Base-by-base conservation (phyloP, 75 land plant genomes). In the Selaginella moellendorffii region DNA sequence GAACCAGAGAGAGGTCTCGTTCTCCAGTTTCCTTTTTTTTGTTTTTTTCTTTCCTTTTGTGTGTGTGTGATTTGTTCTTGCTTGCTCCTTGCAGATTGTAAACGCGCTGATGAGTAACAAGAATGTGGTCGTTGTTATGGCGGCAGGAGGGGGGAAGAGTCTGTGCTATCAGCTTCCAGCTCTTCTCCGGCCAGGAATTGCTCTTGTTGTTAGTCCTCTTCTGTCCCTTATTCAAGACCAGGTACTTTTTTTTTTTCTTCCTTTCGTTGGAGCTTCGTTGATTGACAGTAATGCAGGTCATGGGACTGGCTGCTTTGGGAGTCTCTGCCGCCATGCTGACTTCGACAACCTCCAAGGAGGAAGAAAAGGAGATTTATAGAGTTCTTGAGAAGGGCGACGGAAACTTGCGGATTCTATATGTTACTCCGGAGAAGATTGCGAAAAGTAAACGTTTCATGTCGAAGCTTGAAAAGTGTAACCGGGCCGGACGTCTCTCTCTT, bases 391-490 rank as follows among this genome's bases (percentile, higher is more conserved):
- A 86, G 67, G 96, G 96, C 31, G 87, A 85, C 54, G 96, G 85
- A 22, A 84, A 86, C 5, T 78, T 89, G 52, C 90, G 79, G 65
- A 69, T 86, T 52, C 70, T 95, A 64, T 95, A 93, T 68, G 98
- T 93, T 25, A 93, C 98, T 30, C 98, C 97, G 28, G 96, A 95
- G 76, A 95, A 95, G 70, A 76, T 90, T 65, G 89, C 99, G 52
- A 89, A 95, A 73, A 95, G 99, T 81, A 95, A 95, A 80, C 83
- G 96, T 51, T 89, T 90, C 64, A 82, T 95, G 87, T 95, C 96
- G 22, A 95, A 93, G 67, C 82, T 95, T 72, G 97, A 95, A 69
- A 90, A 95, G 53, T 95, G 99, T 75, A 84, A 90, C 63, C 73
- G 78, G 63, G 83, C 82, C 62, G 88, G 99, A n/a, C 99, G 87